Conservation (phyloP, 2,329 filamentous ascomycete genomes). For the Colletotrichum melonis region DNA sequence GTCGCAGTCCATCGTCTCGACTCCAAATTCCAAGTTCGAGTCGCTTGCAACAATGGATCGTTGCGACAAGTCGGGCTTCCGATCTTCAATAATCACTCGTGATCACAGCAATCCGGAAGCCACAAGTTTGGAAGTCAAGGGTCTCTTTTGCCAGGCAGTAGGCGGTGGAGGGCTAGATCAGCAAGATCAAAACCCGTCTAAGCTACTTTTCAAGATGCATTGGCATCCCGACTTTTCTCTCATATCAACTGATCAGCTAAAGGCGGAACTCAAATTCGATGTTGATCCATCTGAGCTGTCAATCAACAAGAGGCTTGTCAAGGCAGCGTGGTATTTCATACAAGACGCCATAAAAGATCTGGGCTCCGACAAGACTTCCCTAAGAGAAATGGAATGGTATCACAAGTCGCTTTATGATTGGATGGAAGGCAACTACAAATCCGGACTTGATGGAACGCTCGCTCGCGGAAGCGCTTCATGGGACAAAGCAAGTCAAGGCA, state of each 20-base stretch:
- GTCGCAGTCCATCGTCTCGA: neutral
- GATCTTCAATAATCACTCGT: neutral
- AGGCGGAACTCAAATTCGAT: neutral
- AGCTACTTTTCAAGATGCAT: slow-evolving; percentile 22
- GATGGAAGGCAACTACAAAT: slow-evolving; percentile 18
- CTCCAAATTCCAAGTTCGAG: neutral
- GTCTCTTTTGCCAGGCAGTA: slow-evolving; percentile 14
- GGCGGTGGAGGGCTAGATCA: neutral
- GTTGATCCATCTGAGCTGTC: neutral
- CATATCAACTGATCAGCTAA: neutral
- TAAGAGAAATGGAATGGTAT: slow-evolving; percentile 15
- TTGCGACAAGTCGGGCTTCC: slow-evolving; percentile 4
- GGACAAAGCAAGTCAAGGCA: slow-evolving; percentile 15
- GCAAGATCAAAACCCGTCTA: neutral
- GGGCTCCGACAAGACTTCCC: neutral
- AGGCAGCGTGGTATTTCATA: slow-evolving; percentile 19
- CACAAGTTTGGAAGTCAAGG: slow-evolving; percentile 8
- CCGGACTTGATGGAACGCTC: slow-evolving; percentile 1
- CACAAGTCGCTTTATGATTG: slow-evolving; percentile 19
- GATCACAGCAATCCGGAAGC: neutral
- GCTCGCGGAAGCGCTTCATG: slow-evolving; percentile 15
- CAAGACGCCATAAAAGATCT: slow-evolving; percentile 13
- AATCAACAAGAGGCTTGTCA: slow-evolving; percentile 13
- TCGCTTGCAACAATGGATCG: slow-evolving; percentile 1
- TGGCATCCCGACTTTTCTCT: slow-evolving; percentile 26